phyloP scores from a whole-genome alignment of 805 yeast species.

The Komagataella pseudopastoris region DNA sequence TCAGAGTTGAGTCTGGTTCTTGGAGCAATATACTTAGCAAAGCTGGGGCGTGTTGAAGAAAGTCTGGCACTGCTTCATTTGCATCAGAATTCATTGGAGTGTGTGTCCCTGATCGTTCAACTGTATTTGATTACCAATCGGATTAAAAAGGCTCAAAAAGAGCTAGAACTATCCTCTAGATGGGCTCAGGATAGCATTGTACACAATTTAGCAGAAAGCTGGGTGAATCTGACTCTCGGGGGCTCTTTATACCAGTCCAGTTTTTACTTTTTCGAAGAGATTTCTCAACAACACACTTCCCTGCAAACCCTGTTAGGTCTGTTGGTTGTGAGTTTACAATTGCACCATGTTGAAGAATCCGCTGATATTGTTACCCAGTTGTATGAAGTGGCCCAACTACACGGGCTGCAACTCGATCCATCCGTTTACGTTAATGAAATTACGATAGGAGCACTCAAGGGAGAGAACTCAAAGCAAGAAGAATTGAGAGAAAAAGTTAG shows the following conservation, averaged over 20 bases:
- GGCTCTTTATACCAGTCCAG: conserved; percentile 23
- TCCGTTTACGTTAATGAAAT: conserved; percentile 54
- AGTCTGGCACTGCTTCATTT: conserved; percentile 24
- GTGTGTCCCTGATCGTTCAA: conserved; percentile 22
- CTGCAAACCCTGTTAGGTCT: conserved; percentile 44
- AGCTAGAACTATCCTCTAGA: conserved; percentile 26
- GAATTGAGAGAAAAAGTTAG: conserved; percentile 32
- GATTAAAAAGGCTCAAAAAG: conserved; percentile 30
- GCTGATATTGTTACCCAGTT: conserved; percentile 41
- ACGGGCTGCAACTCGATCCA: conserved; percentile 8
- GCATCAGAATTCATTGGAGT: conserved; percentile 23
- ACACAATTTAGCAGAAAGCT: conserved; percentile 69
- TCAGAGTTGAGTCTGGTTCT: conserved; percentile 20
- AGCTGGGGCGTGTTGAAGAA: conserved; percentile 24
- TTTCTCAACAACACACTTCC: conserved; percentile 40
- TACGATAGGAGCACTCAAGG: conserved; percentile 44
- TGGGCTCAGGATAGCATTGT: conserved; percentile 63
- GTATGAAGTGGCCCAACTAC: conserved; percentile 10
- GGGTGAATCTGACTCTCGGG: conserved; percentile 34
- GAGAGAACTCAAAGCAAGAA: conserved; percentile 19
- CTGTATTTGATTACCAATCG: conserved; percentile 26
- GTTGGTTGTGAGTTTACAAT: conserved; percentile 64
- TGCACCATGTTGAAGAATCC: conserved; percentile 76
- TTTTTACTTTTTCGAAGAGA: conserved; percentile 70
- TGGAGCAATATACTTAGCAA: conserved; percentile 26